Evolutionary conservation across 306 rosid genomes (phyloP), one percentile per base, ranked within the genome.

Genomic region (Cucumis melo): DNA sequence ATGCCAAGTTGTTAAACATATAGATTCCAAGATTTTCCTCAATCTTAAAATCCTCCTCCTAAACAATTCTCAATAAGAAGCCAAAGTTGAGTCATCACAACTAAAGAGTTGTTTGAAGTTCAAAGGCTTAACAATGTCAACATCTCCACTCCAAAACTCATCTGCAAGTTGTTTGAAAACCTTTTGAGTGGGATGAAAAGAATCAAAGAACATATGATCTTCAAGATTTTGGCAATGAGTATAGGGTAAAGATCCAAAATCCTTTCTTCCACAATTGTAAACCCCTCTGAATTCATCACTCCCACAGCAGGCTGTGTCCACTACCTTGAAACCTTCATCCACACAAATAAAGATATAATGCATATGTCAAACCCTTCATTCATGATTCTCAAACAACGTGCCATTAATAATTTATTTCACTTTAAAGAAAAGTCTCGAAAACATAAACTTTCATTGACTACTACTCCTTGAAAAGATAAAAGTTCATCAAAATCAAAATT

Each of bases 181-280:
- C 9, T 16, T 74, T 1, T 90, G 84, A 0, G 91, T 66, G 1
- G 81, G 83, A 82, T 87, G 96, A 77, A 2, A 1, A 23, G 83
- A 76, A 20, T 90, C 96, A 27, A 85, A 90, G 63, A 80, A 85
- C 42, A 87, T 68, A 56, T 2, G 24, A 14, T 89, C 85, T 46
- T 29, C 41, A 1, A 41, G 75, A 66, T 83, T 79, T 34, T 63
- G 64, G 67, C 91, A 90, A 9, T 85, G 29, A 3, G 83, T 77
- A 57, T 46, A 86, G 23, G 81, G 80, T 24, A 32, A 9, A 9
- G 36, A 73, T 4, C 82, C 86, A 20, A 80, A 78, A n/a, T n/a
- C n/a, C 79, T 67, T 84, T 57, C 93, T 86, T 36, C 96, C 93
- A 44, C 96, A 88, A 51, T 83, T 88, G 15, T 36, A 23, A 71